Evolutionary conservation across 805 yeast genomes (phyloP).

Genomic region (Ogataea naganishii): DNA sequence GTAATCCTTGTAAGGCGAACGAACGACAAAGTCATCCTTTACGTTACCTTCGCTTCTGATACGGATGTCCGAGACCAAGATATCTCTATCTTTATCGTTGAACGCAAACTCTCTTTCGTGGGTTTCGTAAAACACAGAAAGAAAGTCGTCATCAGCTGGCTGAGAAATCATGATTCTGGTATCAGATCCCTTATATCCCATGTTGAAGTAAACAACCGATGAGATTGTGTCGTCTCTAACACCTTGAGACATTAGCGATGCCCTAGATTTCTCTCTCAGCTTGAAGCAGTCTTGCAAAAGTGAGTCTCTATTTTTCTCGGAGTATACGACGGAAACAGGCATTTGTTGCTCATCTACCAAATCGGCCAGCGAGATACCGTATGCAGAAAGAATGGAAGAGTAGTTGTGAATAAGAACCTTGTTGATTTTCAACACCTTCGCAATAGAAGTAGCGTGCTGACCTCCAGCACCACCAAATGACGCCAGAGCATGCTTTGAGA

Average conservation of each 20-base stretch:
- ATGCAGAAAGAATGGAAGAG: constrained; percentile 71
- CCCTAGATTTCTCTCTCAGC: constrained; percentile 8
- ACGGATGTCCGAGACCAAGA: constrained; percentile 22
- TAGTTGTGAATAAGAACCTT: constrained; percentile 64
- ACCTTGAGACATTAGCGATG: constrained; percentile 24
- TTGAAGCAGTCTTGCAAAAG: constrained; percentile 9
- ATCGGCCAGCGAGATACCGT: constrained; percentile 64
- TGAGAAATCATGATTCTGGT: constrained; percentile 20
- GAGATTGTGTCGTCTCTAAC: constrained; percentile 7
- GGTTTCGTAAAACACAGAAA: constrained; percentile 13
- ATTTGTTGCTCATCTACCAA: constrained; percentile 20
- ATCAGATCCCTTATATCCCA: constrained; percentile 60
- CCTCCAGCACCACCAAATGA: constrained; percentile 90
- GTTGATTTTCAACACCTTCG: constrained; percentile 54
- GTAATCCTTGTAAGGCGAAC: constrained; percentile 18
- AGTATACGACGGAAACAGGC: constrained; percentile 11
- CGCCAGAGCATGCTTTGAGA: constrained; percentile 56
- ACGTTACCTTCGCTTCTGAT: too few relatives aligned
- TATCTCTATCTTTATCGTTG: constrained; percentile 15
- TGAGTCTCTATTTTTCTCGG: constrained; percentile 5
- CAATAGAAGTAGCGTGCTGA: constrained; percentile 71
- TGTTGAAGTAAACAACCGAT: constrained; percentile 41
- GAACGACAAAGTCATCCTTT: too few relatives aligned
- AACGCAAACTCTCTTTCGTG: constrained; percentile 27
- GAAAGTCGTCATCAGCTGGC: constrained; percentile 14